Percentiles rank a stretch among this genome's conserved stretches.
Evolutionary conservation across 1,284 basidiomycete genomes (phyloP).

Genomic region (Naganishia cerealis): DNA sequence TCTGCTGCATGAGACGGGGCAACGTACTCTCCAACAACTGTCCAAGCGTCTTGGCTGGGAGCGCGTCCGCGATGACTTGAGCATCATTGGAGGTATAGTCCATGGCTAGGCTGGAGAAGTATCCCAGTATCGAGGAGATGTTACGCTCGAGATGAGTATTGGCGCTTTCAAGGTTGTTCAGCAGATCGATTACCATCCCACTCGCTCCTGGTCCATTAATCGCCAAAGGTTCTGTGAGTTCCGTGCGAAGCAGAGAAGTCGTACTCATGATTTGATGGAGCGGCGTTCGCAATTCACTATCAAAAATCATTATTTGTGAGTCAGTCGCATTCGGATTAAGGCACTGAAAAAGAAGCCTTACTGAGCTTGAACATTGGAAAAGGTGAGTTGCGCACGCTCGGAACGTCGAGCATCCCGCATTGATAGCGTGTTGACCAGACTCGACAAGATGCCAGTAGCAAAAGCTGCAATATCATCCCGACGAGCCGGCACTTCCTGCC

Average conservation of each 20-base stretch:
- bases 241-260: not conserved
- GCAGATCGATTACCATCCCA: not conserved
- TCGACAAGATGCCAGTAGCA: not conserved
- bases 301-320: not conserved
- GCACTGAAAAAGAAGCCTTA: not conserved
- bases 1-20: constrained; percentile 2
- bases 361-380: constrained; percentile 12
- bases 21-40: not conserved
- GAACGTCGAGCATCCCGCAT: constrained; percentile 11
- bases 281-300: constrained; percentile 7
- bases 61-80: not conserved
- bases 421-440: constrained; percentile 2
- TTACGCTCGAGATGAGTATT: constrained; percentile 10
- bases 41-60: not conserved
- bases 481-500: constrained; percentile 10
- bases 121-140: constrained; percentile 15
- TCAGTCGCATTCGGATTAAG: not conserved
- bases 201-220: not conserved
- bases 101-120: not conserved
- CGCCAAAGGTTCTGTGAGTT: constrained; percentile 3
- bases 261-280: constrained; percentile 14
- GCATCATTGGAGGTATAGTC: constrained; percentile 3
- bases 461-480: not conserved
- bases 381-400: constrained; percentile 3
- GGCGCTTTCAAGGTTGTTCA: constrained; percentile 5